Base-by-base conservation (phyloP, 2,329 filamentous ascomycete species). In the Cytospora mali region DNA sequence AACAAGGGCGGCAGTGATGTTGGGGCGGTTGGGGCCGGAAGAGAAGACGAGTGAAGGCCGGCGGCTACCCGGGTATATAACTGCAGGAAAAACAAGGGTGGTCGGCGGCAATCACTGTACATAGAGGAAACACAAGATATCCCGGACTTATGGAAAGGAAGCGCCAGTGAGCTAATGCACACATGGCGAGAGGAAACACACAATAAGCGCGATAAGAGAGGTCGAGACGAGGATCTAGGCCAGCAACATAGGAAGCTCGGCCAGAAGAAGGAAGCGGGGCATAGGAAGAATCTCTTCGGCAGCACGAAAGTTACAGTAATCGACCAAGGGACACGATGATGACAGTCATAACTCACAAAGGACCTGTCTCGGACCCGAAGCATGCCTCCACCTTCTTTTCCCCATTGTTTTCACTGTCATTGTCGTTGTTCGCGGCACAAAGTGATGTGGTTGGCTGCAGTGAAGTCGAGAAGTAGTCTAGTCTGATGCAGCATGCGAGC, bases 41-140 rank as follows among this genome's bases (percentile, higher is more conserved):
- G 46, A 25, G n/a, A n/a, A 31, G 6, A 21, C 16, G 48, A 48
- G 58, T 51, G 31, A 55, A 31, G 55, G 27, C 33, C 46, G 62
- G 62, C 62, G 62, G 62, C 62, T 64, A 64, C n/a, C n/a, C n/a
- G n/a, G n/a, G n/a, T 61, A 64, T 64, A 64, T 49, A 27, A 39
- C 3, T 28, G 25, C 25, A 28, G 25, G 35, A 50, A 48, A n/a
- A 56, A 39, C 33, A 51, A 35, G 51, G 21, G 39, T 49, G 55
- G 29, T 31, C 27, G 33, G 56, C 46, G 51, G 51, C 56, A 60
- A 54, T 53, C 57, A n/a, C n/a, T n/a, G n/a, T 21, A 35, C 25
- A 27, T 51, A 23, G 55, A 50, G 50, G 46, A 13, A 48, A 54
- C 49, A 54, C 49, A 59, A 54, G 33, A 53, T 29, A 50, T 28